Evolutionary conservation across 148 eudicot species (phyloP), one percentile per base, ranked within the genome.

Genomic region (Vaccinium vitisidaea): DNA sequence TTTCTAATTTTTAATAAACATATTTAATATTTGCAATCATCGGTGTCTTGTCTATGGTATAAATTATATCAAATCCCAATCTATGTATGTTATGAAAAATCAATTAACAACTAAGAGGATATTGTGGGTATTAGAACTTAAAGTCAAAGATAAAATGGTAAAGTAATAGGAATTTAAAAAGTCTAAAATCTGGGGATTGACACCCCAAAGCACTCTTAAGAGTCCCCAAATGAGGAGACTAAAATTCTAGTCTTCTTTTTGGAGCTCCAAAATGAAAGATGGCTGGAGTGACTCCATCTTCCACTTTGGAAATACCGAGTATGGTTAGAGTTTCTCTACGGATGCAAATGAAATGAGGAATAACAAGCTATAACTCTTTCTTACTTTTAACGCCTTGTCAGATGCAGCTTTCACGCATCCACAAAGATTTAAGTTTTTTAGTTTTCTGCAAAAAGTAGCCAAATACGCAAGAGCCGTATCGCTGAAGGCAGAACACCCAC

Each of bases 321-420:
- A 59, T 1, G 23, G 65, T 59, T 9, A 0, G 2, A n/a, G 69
- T 61, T 61, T 11, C 69, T 59, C 67, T n/a, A 63, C 2, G 13
- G 27, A 63, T 63, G n/a, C 69, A 67, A 25, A 1, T 53, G n/a
- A 83, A 78, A 30, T 25, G 14, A 69, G 61, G 18, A 15, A 73
- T 23, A 61, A 50, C 32, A 77, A 55, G 10, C 84, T 46, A 15
- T 4, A 54, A 49, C 23, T n/a, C 67, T 13, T 14, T 25, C 83
- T 84, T 91, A 97, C 99, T 98, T 93, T 97, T 84, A 97, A 81
- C 3, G 98, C 98, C 80, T 84, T 88, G 84, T 97, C 99, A 81
- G 99, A 89, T 87, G 96, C 96, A 84, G 94, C 92, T 87, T 81
- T 91, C n/a, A 91, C 98, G 80, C 99, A 97, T 32, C 99, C 98